Base-by-base conservation (phyloP, 1,139 yeast genomes). In the Candida tunisiensis region DNA sequence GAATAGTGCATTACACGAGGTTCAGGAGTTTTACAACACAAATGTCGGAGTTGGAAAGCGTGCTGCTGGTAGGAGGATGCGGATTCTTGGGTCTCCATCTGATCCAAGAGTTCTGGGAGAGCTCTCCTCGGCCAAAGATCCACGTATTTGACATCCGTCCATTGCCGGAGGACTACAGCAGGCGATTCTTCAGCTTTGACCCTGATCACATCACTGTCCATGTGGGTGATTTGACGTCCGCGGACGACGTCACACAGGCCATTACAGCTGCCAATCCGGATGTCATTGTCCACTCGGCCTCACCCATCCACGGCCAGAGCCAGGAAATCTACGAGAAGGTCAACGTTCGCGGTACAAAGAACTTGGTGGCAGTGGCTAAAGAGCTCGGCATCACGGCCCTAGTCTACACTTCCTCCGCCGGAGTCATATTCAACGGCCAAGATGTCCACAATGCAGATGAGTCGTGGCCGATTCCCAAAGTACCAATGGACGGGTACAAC, bases 381-480 rank as follows among this genome's bases (percentile, higher is more conserved):
- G 34, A 34, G 24, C 33, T 33, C 5, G 35, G 37, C 8, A 55
- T 77, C 3, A 65, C 64, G 31, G 91, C 88, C 0, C 60, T 91
- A 28, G 92, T 91, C 1, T 88, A 85, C 53, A 91, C 99, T 0
- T 83, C 96, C 0, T 82, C 95, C 1, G 96, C 98, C 0, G 96
- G 98, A 37, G 98, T 88, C 15, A 78, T 85, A 22, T 91, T 88
- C 59, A 78, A 88, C 47, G 99, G 99, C 10, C 77, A 69, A 33
- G 93, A 88, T 45, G 64, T 88, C 27, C 69, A 69, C 41, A 88
- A 91, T 49, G 98, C 91, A 1, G 88, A 88, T 50, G 99, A 91
- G 55, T 55, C 75, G 9, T 78, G 88, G 79, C 96, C 98, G 15
- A 80, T 79, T 39, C 96, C 96, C 1, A 68, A 65, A 24, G 67